Evolutionary conservation across 768 basidiomycete species (phyloP).

Genomic region (Coprinopsis cinerea): DNA sequence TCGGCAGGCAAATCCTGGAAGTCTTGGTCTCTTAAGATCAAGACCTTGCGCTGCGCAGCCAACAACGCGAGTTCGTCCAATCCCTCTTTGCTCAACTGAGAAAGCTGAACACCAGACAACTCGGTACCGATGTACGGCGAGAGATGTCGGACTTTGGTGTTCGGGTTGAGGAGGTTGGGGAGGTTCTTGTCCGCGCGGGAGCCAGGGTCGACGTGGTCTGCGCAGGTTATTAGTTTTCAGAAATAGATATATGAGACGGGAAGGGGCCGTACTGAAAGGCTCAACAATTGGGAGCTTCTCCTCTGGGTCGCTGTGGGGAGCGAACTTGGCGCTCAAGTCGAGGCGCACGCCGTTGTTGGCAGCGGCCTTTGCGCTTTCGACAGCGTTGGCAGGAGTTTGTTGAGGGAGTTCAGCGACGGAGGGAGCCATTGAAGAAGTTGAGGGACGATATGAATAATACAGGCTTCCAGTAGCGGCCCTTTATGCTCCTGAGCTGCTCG

Average conservation of each 20-base stretch:
- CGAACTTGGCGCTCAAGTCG: conserved; percentile 22
- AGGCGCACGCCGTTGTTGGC: conserved; percentile 13
- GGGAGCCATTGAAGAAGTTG: conserved; percentile 28
- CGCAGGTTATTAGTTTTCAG: conserved; percentile 3
- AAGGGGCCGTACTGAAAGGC: conserved; percentile 32
- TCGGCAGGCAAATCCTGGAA: conserved; percentile 52
- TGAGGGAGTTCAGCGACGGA: conserved; percentile 23
- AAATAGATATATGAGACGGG: not conserved
- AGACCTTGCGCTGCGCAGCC: conserved; percentile 45
- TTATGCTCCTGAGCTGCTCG: too few relatives aligned
- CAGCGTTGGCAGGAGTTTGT: conserved; percentile 5
- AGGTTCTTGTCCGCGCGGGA: conserved; percentile 42
- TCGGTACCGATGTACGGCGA: conserved; percentile 50
- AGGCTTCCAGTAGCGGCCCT: too few relatives aligned
- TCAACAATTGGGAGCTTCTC: conserved; percentile 47
- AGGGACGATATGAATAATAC: too few relatives aligned
- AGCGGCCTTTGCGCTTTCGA: conserved; percentile 14
- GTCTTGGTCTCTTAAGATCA: conserved; percentile 54
- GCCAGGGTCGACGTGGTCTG: conserved; percentile 41
- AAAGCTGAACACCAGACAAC: conserved; percentile 44
- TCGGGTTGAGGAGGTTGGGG: conserved; percentile 40
- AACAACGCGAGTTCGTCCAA: conserved; percentile 47
- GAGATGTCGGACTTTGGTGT: conserved; percentile 32
- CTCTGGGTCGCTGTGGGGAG: conserved; percentile 36
- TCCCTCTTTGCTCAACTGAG: conserved; percentile 43